phyloP scores from a whole-genome alignment of 768 basidiomycete species.

The Stropharia rugosoannulata region DNA sequence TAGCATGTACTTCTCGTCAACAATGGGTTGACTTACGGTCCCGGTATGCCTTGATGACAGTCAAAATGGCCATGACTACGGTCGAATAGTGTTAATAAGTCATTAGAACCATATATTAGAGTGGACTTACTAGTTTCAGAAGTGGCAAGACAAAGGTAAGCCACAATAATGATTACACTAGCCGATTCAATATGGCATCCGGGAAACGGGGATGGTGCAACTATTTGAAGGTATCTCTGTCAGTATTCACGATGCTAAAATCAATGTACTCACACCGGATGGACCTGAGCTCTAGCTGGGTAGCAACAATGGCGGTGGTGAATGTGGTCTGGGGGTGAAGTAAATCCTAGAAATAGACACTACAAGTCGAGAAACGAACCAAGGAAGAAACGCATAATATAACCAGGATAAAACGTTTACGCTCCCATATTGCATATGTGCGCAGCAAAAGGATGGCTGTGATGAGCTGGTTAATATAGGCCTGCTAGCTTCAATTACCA shows the following conservation, averaged over 20 bases:
- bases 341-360: neutral
- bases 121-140: slow-evolving; percentile 37
- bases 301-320: slow-evolving; percentile 29
- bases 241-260: neutral
- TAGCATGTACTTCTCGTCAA: neutral
- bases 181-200: slow-evolving; percentile 34
- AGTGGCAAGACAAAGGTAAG: slow-evolving; percentile 35
- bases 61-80: slow-evolving; percentile 36
- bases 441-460: slow-evolving; percentile 22
- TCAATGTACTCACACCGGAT: slow-evolving; percentile 27
- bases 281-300: slow-evolving; percentile 31
- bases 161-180: slow-evolving; percentile 34
- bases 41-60: slow-evolving; percentile 33
- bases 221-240: neutral
- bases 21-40: slow-evolving; percentile 28
- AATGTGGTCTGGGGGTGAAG: slow-evolving; percentile 24
- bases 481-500: neutral
- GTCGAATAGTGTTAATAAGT: neutral
- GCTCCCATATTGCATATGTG: slow-evolving; percentile 45
- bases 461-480: neutral
- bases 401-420: slow-evolving; percentile 30
- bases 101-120: neutral
- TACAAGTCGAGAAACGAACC: slow-evolving; percentile 1
- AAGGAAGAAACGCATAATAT: slow-evolving; percentile 26
- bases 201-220: slow-evolving; percentile 13